phyloP scores from a whole-genome alignment of 345 rosid species.

The Moricandia moricandioides region DNA sequence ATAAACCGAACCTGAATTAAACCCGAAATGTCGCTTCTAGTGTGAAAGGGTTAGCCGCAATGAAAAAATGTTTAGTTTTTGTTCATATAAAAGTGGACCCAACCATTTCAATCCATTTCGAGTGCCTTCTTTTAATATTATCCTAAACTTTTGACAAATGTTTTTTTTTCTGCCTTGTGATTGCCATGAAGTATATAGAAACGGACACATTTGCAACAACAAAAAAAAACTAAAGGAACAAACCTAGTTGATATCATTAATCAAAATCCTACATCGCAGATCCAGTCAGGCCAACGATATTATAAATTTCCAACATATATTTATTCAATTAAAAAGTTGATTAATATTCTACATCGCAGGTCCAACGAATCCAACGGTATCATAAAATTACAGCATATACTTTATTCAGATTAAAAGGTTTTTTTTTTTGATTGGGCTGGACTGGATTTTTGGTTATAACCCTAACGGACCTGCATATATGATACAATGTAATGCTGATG shows the following conservation, averaged over 20 bases:
- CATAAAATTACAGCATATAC: background rate
- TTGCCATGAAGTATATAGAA: constrained; percentile 2
- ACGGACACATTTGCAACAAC: background rate
- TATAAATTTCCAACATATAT: too few relatives aligned
- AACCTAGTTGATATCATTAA: background rate
- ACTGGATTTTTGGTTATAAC: background rate
- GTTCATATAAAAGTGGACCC: constrained; percentile 23
- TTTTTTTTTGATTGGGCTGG: background rate
- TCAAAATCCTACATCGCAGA: too few relatives aligned
- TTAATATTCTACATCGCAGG: background rate
- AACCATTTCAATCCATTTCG: constrained; percentile 27
- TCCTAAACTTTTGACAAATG: constrained; percentile 24
- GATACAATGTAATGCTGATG: background rate
- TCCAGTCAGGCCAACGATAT: too few relatives aligned
- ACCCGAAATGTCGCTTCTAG: background rate
- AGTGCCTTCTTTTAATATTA: constrained; percentile 21
- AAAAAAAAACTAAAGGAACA: background rate
- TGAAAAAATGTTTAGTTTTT: constrained; percentile 6
- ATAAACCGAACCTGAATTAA: background rate
- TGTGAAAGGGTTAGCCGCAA: constrained; percentile 26
- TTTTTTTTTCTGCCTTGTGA: background rate
- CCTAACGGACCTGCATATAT: background rate
- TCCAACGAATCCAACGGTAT: background rate
- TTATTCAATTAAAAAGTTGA: background rate
- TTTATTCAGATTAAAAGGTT: too few relatives aligned